Percentiles rank a stretch among this genome's conserved stretches.
These are phyloP conservation scores for Lagenidium giganteum DNA, from an alignment of 352 stramenopile species.

Conservation along the genomic window DNA sequence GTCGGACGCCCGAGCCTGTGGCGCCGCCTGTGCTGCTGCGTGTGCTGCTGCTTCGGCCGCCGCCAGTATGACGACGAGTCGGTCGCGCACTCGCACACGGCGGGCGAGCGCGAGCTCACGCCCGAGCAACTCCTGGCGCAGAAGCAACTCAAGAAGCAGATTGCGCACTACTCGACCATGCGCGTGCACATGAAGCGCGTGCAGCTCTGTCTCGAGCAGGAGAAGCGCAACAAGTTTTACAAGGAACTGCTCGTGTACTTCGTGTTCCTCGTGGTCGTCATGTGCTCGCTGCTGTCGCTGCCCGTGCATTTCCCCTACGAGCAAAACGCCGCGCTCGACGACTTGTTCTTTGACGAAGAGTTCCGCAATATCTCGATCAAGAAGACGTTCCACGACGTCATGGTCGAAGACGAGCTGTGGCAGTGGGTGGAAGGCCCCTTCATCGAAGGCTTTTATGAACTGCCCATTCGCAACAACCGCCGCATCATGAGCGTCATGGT, in stretches of 20 bases:
- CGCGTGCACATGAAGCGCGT: constrained; percentile 83
- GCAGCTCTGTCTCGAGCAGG: constrained; percentile 72
- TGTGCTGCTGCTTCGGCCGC: no score
- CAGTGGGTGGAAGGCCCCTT: constrained; percentile 61
- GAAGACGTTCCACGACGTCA: constrained; percentile 66
- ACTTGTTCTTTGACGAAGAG: constrained; percentile 66
- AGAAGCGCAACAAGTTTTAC: constrained; percentile 84
- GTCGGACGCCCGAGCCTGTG: no score
- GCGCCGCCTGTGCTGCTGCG: no score
- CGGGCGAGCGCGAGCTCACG: no score
- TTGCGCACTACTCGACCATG: constrained; percentile 75
- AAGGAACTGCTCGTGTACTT: constrained; percentile 72
- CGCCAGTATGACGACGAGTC: no score
- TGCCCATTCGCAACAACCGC: constrained; percentile 54
- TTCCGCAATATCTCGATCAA: constrained; percentile 48
- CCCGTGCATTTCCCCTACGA: constrained; percentile 72
- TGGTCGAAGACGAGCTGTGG: constrained; percentile 66
- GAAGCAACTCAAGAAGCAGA: constrained; percentile 41
- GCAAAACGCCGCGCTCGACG: constrained; percentile 50
- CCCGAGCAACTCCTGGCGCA: constrained; percentile 5
- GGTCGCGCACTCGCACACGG: no score
- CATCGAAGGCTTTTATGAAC: constrained; percentile 66
- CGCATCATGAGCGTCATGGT: constrained; percentile 62
- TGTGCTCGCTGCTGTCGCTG: constrained; percentile 56
- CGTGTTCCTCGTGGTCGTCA: constrained; percentile 56